A percentile compares a stretch with the other conserved stretches of the same genome.
Evolutionary conservation across 768 basidiomycete species (phyloP).

Genomic region (Bullera alba): DNA sequence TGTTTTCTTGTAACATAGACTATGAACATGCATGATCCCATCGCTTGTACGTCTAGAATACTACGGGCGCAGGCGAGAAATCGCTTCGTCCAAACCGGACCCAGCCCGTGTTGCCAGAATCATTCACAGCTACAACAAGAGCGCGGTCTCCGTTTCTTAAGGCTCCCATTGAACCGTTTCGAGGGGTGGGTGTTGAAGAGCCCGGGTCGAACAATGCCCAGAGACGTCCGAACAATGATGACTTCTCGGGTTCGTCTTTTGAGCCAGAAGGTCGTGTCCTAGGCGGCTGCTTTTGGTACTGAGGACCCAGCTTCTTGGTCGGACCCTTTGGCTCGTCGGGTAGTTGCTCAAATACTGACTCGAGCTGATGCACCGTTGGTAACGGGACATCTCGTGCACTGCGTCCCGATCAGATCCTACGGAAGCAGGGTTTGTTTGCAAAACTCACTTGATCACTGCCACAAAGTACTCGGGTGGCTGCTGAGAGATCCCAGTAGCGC

Average conservation of each 20-base stretch:
- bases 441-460: constrained; percentile 72
- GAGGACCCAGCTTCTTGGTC: constrained; percentile 20
- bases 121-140: constrained; percentile 78
- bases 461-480: constrained; percentile 77
- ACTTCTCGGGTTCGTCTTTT: no score
- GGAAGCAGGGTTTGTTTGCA: neutral
- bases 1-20: constrained; percentile 1
- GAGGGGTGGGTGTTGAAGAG: no score
- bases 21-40: neutral
- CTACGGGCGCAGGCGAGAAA: constrained; percentile 56
- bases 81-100: constrained; percentile 66
- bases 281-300: constrained; percentile 14
- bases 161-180: constrained; percentile 58
- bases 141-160: constrained; percentile 78
- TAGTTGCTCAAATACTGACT: constrained; percentile 61
- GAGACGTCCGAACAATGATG: no score
- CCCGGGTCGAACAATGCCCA: no score
- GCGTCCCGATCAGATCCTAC: neutral
- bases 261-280: no score
- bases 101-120: constrained; percentile 79
- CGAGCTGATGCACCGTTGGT: constrained; percentile 72
- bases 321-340: constrained; percentile 54
- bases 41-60: constrained; percentile 8
- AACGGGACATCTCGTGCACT: constrained; percentile 78
- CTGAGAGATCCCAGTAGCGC: constrained; percentile 63